These are phyloP conservation scores for Danielia oregonensis DNA, from an alignment of 805 yeast species.

Conservation along the genomic window DNA sequence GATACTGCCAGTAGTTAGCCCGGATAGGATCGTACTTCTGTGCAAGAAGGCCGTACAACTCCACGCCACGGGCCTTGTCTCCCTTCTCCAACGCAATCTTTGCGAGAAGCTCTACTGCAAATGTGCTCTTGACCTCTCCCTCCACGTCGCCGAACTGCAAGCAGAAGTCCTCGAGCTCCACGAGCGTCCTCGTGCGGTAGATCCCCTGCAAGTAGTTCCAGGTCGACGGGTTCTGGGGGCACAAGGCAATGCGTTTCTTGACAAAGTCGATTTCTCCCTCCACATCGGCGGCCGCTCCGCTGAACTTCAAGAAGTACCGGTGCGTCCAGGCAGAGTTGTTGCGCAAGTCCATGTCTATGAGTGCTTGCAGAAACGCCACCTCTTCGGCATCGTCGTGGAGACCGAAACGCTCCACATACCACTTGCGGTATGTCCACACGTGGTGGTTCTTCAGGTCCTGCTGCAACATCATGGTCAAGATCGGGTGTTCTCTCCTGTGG, in stretches of 20 bases:
- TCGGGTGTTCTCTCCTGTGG: constrained; percentile 57
- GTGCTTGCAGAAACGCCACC: constrained; percentile 43
- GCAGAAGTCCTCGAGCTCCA: constrained; percentile 45
- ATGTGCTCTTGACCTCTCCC: constrained; percentile 10
- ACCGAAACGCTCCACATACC: constrained; percentile 64
- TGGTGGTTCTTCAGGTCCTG: constrained; percentile 91
- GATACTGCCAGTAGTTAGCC: constrained; percentile 62
- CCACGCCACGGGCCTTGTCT: constrained; percentile 30
- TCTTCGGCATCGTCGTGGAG: constrained; percentile 47
- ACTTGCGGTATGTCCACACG: constrained; percentile 90
- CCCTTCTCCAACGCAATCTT: constrained; percentile 38
- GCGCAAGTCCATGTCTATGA: constrained; percentile 61
- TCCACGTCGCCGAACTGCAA: constrained; percentile 32
- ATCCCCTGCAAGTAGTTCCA: constrained; percentile 83
- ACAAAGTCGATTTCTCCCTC: constrained; percentile 53
- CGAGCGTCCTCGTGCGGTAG: constrained; percentile 28
- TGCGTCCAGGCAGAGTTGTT: constrained; percentile 96
- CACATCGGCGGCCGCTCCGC: constrained; percentile 18
- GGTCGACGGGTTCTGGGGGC: constrained; percentile 79
- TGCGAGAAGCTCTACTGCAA: constrained; percentile 34
- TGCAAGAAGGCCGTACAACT: constrained; percentile 50
- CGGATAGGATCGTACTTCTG: constrained; percentile 60
- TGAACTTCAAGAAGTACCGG: constrained; percentile 56
- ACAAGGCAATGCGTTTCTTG: constrained; percentile 43
- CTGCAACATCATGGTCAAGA: constrained; percentile 63